Conservation (phyloP, 257 asterid genomes). For the Mentha longifolia region DNA sequence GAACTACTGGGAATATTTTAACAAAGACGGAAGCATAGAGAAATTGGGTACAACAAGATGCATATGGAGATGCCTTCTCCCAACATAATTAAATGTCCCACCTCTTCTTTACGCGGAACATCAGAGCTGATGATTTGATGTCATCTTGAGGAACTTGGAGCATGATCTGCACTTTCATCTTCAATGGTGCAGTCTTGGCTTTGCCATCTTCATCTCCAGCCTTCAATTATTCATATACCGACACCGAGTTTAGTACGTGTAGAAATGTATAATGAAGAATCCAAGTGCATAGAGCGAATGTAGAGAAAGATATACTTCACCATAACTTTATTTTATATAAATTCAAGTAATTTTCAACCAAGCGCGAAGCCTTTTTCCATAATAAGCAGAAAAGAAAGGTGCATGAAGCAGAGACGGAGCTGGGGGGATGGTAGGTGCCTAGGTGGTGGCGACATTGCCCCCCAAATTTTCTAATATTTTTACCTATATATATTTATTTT, state of each 20-base stretch:
- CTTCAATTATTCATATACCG: slow-evolving; percentile 36
- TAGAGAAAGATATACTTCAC: too few relatives aligned
- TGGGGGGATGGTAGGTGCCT: too few relatives aligned
- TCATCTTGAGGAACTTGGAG: slow-evolving; percentile 95
- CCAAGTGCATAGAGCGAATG: background rate
- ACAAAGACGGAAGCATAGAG: background rate
- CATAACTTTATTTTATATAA: too few relatives aligned
- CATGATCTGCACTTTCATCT: slow-evolving; percentile 94
- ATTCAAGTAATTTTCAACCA: too few relatives aligned
- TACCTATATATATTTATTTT: too few relatives aligned
- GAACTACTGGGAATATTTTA: background rate
- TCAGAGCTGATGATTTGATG: slow-evolving; percentile 63
- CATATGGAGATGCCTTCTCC: background rate
- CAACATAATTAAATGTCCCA: slow-evolving; percentile 68
- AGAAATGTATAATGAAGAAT: background rate
- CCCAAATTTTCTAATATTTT: too few relatives aligned
- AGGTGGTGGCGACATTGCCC: too few relatives aligned
- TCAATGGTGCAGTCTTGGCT: slow-evolving; percentile 86
- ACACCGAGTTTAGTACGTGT: background rate
- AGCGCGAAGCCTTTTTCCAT: too few relatives aligned
- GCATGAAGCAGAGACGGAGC: too few relatives aligned
- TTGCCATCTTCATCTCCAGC: slow-evolving; percentile 83
- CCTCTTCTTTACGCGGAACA: slow-evolving; percentile 93
- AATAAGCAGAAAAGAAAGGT: too few relatives aligned
- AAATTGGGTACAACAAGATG: background rate